phyloP scores from a whole-genome alignment of 257 asterid genomes.

The Cordia subcordata region DNA sequence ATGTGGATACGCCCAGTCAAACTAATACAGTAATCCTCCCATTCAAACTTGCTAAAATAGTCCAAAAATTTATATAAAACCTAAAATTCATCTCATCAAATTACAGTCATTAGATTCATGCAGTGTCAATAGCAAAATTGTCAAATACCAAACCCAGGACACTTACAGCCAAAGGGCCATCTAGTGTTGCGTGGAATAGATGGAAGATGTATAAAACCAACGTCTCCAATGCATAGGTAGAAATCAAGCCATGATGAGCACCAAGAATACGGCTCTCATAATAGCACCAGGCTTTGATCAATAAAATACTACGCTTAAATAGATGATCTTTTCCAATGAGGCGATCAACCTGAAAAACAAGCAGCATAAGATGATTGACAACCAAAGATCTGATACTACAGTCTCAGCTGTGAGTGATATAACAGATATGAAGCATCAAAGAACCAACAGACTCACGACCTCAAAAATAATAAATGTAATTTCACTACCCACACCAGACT shows the following conservation, averaged over 20 bases:
- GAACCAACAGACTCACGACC: not conserved
- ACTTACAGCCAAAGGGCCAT: slow-evolving; percentile 88
- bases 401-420: too few relatives aligned
- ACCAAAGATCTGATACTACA: not conserved
- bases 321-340: slow-evolving; percentile 70
- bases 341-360: slow-evolving; percentile 68
- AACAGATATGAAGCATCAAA: not conserved
- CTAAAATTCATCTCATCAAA: slow-evolving; percentile 29
- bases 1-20: slow-evolving; percentile 63
- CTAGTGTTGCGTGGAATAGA: slow-evolving; percentile 59
- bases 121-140: slow-evolving; percentile 8
- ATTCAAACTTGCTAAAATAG: slow-evolving; percentile 79
- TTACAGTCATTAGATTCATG: slow-evolving; percentile 16
- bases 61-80: slow-evolving; percentile 83
- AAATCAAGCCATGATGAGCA: slow-evolving; percentile 84
- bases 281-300: slow-evolving; percentile 95
- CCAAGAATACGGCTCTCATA: slow-evolving; percentile 96
- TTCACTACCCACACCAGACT: not conserved
- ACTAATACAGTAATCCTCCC: slow-evolving; percentile 75
- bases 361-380: not conserved
- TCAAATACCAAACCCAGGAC: not conserved
- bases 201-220: slow-evolving; percentile 85
- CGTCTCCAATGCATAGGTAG: slow-evolving; percentile 94
- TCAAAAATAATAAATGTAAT: too few relatives aligned
- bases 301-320: slow-evolving; percentile 80